These are phyloP conservation scores for Coemansia sp. DNA, from an alignment of 192 early-diverging fungal species.

Conservation along the genomic window DNA sequence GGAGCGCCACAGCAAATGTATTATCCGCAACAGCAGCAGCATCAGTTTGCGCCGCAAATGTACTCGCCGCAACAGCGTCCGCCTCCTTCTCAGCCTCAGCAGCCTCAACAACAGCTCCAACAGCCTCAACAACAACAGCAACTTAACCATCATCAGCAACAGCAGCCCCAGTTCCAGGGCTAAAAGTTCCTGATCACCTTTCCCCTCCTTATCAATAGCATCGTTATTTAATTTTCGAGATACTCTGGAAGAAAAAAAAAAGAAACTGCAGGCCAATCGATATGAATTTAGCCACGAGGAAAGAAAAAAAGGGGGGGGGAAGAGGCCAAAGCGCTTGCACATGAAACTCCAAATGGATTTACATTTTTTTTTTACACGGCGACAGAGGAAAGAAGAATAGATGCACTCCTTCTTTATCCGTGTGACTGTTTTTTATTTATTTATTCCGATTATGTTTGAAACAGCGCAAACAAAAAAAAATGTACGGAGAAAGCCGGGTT, in stretches of 20 bases:
- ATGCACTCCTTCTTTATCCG: no score
- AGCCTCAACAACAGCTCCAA: conserved; percentile 10
- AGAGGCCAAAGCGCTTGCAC: background rate
- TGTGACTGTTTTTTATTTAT: background rate
- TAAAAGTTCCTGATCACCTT: background rate
- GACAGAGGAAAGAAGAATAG: no score
- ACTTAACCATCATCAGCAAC: no score
- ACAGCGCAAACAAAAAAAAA: background rate
- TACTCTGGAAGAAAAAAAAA: background rate
- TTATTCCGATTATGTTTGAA: background rate
- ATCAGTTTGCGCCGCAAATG: background rate
- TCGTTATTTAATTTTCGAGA: background rate
- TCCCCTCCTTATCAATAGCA: background rate
- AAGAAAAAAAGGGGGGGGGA: no score
- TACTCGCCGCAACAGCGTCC: conserved; percentile 32
- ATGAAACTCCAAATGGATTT: background rate
- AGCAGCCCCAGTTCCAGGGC: conserved; percentile 17
- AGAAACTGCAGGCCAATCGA: background rate
- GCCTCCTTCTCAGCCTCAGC: conserved; percentile 26
- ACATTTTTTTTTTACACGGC: background rate
- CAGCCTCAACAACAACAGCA: background rate
- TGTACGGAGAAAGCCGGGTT: background rate
- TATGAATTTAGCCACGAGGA: background rate
- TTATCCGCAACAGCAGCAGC: conserved; percentile 18
- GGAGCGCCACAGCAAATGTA: conserved; percentile 8